phyloP scores from a whole-genome alignment of 129 eudicot genomes.

The Deinandra increscens region DNA sequence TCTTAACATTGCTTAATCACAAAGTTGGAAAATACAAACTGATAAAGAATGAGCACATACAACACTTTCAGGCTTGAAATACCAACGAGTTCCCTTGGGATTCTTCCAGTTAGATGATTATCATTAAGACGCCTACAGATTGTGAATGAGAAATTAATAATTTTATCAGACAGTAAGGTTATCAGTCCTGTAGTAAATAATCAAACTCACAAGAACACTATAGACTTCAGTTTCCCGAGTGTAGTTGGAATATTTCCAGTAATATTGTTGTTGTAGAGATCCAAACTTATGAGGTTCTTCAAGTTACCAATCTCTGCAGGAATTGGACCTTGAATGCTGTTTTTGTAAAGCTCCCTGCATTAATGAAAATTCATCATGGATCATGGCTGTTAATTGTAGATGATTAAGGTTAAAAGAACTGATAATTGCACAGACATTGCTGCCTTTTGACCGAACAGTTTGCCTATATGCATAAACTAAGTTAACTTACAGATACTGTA shows the following conservation, averaged over 20 bases:
- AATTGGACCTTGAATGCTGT: slow-evolving; percentile 75
- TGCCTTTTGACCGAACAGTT: neutral
- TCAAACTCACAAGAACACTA: slow-evolving; percentile 87
- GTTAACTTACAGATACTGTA: slow-evolving; percentile 83
- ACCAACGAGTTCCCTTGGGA: slow-evolving; percentile 63
- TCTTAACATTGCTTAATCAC: neutral
- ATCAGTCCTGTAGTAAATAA: neutral
- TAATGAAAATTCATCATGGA: neutral
- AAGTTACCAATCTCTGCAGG: slow-evolving; percentile 85
- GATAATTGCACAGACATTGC: neutral
- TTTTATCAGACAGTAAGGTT: neutral
- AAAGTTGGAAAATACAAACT: neutral
- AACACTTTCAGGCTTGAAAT: slow-evolving; percentile 87
- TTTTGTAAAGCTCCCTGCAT: slow-evolving; percentile 90
- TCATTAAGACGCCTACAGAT: slow-evolving; percentile 83
- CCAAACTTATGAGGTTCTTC: slow-evolving; percentile 87
- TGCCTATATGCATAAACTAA: neutral
- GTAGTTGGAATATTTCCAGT: slow-evolving; percentile 83
- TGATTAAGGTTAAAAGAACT: neutral
- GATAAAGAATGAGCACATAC: slow-evolving; percentile 51
- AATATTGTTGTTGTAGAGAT: slow-evolving; percentile 84
- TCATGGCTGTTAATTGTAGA: slow-evolving; percentile 8
- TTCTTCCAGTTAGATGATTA: slow-evolving; percentile 64
- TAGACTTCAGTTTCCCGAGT: slow-evolving; percentile 73
- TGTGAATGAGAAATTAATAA: slow-evolving; percentile 17